Conservation (phyloP, 352 stramenopile genomes). For the Globisporangium middletonii region DNA sequence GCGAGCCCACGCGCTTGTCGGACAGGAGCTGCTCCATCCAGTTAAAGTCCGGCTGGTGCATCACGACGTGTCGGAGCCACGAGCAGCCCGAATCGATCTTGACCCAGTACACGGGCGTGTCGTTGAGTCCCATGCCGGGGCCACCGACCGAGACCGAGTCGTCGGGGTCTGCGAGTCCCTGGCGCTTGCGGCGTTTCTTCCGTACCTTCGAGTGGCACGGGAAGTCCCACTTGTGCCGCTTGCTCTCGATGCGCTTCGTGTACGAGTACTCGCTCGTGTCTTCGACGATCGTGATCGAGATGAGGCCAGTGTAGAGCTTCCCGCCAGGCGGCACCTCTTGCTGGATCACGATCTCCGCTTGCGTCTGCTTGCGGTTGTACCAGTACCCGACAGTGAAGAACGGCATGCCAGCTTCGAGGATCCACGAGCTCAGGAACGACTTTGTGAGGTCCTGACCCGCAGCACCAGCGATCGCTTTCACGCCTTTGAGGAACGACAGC, state of each 20-base stretch:
- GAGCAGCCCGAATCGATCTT: conserved; percentile 77
- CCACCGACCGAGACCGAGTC: conserved; percentile 74
- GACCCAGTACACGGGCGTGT: conserved; percentile 84
- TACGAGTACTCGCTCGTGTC: conserved; percentile 81
- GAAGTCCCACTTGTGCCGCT: conserved; percentile 84
- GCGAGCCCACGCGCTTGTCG: conserved; percentile 77
- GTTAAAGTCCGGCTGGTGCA: conserved; percentile 86
- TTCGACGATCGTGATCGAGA: conserved; percentile 84
- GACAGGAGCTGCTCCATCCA: conserved; percentile 85
- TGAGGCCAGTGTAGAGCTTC: conserved; percentile 74
- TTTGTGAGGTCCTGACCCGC: conserved; percentile 75
- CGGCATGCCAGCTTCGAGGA: conserved; percentile 74
- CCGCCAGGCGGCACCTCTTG: conserved; percentile 74
- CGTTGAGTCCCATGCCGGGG: conserved; percentile 79
- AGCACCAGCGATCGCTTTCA: conserved; percentile 75
- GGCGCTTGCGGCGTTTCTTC: conserved; percentile 81
- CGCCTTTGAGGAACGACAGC: conserved; percentile 70
- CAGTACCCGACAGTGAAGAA: conserved; percentile 86
- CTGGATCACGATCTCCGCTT: conserved; percentile 80
- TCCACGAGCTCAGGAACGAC: conserved; percentile 76
- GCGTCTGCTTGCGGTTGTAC: conserved; percentile 87
- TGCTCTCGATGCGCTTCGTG: conserved; percentile 76
- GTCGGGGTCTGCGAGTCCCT: conserved; percentile 70
- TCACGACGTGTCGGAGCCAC: conserved; percentile 78
- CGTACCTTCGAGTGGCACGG: conserved; percentile 82